Percentiles rank a stretch among this genome's conserved stretches.
Conservation (phyloP, 805 yeast genomes). For the Wickerhamiella azyma region DNA sequence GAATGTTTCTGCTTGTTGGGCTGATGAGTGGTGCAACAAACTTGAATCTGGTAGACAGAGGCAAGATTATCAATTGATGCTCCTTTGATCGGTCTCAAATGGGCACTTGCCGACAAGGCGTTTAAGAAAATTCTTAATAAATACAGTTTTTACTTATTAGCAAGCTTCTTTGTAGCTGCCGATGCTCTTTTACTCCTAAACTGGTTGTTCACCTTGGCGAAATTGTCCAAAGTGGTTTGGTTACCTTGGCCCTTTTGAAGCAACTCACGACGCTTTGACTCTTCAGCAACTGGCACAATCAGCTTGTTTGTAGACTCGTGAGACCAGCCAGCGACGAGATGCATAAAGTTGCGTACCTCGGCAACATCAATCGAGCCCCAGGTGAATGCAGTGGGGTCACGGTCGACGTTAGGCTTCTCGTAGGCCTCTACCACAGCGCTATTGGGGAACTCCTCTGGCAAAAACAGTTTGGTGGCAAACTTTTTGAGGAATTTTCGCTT, state of each 20-base stretch:
- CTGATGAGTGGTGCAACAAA: too few relatives aligned
- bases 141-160: too few relatives aligned
- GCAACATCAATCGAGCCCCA: constrained; percentile 92
- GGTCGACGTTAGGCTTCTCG: constrained; percentile 67
- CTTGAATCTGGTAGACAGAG: neutral
- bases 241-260: constrained; percentile 10
- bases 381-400: constrained; percentile 57
- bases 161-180: constrained; percentile 12
- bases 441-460: constrained; percentile 61
- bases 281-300: constrained; percentile 70
- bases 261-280: constrained; percentile 38
- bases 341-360: constrained; percentile 54
- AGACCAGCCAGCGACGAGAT: constrained; percentile 66
- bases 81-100: too few relatives aligned
- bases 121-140: too few relatives aligned
- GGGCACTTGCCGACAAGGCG: too few relatives aligned
- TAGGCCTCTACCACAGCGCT: constrained; percentile 59
- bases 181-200: constrained; percentile 21
- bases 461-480: constrained; percentile 42
- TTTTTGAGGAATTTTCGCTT: constrained; percentile 41
- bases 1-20: too few relatives aligned
- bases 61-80: neutral
- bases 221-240: constrained; percentile 20
- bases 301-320: constrained; percentile 66
- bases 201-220: constrained; percentile 17